Base-by-base conservation (phyloP, 805 yeast species). In the Kockiozyma suomiensis region DNA sequence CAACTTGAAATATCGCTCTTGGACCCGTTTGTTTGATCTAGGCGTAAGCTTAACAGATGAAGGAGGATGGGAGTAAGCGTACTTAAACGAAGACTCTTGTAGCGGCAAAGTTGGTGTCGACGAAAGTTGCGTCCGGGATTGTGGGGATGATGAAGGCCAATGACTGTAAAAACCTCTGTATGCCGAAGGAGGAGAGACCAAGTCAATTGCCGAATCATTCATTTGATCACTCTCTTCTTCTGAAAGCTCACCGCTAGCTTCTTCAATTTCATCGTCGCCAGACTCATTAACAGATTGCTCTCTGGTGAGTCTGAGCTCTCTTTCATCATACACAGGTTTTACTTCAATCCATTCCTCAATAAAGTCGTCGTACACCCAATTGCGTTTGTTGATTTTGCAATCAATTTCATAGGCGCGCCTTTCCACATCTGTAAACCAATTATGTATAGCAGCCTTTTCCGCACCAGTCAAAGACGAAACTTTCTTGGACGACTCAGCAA, bases 291-390 rank as follows among this genome's bases (percentile, higher is more conserved):
- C 50, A 8, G 37, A 15, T 6, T 51, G 40, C 5, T 21, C 19
- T n/a, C 37, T 43, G 4, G 40, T 32, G 8, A 47, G 38, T 6
- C 17, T n/a, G 28, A 47, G 32, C 46, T 17, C 15, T 21, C 17
- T 47, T 35, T 41, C 43, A 23, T n/a, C 42, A 32, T 17, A 23
- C 2, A 19, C 38, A 15, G 23, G 26, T 13, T 28, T 19, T 4
- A 38, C 42, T 32, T 61, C 59, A 25, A 58, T 50, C 65, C 65
- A 61, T 28, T 61, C 62, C 32, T 54, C 63, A 17, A 61, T 42
- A 35, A 53, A 52, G 25, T 49, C 62, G 40, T 54, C 65, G 33
- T 37, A 53, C 5, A 40, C 25, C 65, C 65, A 61, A 25, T 56
- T 60, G 15, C 48, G 54, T 26, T 45, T 32, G 12, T 56, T 40